phyloP scores from a whole-genome alignment of 371 early-diverging fungal species.

The Choanephora cucurbitarum region DNA sequence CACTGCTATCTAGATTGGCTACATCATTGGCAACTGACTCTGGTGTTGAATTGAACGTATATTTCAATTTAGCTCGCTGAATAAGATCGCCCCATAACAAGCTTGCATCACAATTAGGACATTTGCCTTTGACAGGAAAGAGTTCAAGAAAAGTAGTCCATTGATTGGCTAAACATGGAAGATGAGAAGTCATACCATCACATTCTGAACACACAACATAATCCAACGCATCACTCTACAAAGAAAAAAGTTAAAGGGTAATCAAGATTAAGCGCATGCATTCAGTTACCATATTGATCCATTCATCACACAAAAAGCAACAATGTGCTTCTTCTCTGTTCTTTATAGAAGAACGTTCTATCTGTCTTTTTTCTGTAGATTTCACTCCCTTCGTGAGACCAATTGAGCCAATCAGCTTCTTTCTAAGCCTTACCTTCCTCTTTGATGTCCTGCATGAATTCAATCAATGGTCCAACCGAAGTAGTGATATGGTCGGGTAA shows the following conservation, averaged over 20 bases:
- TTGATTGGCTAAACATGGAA: constrained; percentile 10
- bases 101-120: constrained; percentile 7
- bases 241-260: not conserved
- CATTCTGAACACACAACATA: constrained; percentile 16
- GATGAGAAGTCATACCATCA: constrained; percentile 8
- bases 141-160: constrained; percentile 12
- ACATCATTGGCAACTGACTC: not conserved
- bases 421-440: constrained; percentile 6
- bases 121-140: constrained; percentile 16
- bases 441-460: constrained; percentile 4
- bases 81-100: constrained; percentile 26
- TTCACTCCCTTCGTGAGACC: not conserved
- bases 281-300: constrained; percentile 10
- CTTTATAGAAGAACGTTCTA: not conserved
- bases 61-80: constrained; percentile 3
- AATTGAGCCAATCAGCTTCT: not conserved
- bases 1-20: too few relatives aligned
- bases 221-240: constrained; percentile 3
- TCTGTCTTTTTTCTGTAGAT: not conserved
- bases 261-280: not conserved
- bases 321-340: not conserved
- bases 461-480: constrained; percentile 17
- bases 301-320: constrained; percentile 11
- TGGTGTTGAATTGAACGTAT: not conserved
- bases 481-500: constrained; percentile 17